Evolutionary conservation across 768 basidiomycete genomes (phyloP).

Genomic region (Lyophyllum semitale): DNA sequence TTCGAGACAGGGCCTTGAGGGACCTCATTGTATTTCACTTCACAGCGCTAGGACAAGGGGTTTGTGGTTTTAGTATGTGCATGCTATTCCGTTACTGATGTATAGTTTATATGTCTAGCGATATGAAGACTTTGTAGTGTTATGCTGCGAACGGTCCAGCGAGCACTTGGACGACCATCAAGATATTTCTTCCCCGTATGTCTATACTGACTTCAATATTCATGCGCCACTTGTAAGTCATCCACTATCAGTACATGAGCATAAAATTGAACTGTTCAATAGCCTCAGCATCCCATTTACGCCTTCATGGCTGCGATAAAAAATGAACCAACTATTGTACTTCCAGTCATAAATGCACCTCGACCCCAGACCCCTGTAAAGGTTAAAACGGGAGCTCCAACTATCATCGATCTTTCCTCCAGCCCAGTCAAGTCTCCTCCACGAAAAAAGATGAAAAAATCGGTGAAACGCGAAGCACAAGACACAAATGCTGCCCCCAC

Average conservation of each 20-base stretch:
- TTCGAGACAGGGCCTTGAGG: slow-evolving; percentile 13
- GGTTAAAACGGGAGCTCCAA: background rate
- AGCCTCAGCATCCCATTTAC: slow-evolving; percentile 12
- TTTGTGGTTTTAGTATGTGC: too few relatives aligned
- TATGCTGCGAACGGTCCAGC: background rate
- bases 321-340: slow-evolving; percentile 5
- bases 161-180: background rate
- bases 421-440: too few relatives aligned
- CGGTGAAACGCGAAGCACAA: too few relatives aligned
- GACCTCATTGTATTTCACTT: slow-evolving; percentile 8
- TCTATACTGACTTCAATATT: slow-evolving; percentile 16
- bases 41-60: background rate
- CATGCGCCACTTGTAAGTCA: slow-evolving; percentile 7
- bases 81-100: too few relatives aligned
- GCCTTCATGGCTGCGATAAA: background rate
- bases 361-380: too few relatives aligned
- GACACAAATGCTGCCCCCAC: too few relatives aligned
- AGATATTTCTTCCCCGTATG: background rate
- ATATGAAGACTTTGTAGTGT: background rate
- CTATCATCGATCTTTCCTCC: slow-evolving; percentile 2
- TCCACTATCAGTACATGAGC: background rate
- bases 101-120: background rate
- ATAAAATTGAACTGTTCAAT: background rate
- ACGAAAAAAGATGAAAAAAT: too few relatives aligned
- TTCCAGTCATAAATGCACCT: too few relatives aligned